phyloP scores from a whole-genome alignment of 805 yeast genomes.

The Sugiyamaella chiloensis region DNA sequence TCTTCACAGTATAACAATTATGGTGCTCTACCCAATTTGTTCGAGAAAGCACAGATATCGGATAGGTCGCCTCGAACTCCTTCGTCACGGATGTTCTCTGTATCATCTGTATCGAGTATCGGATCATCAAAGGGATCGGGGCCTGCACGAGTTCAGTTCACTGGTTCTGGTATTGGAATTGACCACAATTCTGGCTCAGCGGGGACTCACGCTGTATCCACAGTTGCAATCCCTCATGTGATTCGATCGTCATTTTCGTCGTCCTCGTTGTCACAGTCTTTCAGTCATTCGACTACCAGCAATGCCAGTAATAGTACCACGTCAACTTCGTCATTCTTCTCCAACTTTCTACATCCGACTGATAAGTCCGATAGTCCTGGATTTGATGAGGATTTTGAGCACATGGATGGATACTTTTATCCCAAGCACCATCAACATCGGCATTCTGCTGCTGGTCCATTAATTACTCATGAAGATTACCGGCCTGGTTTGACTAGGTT shows the following conservation, averaged over 20 bases:
- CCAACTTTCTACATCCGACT: not conserved
- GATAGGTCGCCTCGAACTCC: not conserved
- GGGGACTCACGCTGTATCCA: conserved; percentile 2
- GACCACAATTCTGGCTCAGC: conserved; percentile 6
- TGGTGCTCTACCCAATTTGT: too few relatives aligned
- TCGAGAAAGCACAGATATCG: not conserved
- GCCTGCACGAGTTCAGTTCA: conserved; percentile 9
- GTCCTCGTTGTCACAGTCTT: conserved; percentile 22
- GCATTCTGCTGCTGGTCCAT: not conserved
- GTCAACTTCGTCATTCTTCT: not conserved
- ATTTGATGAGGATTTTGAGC: not conserved
- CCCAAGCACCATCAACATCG: not conserved
- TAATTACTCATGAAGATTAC: too few relatives aligned
- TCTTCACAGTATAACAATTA: too few relatives aligned
- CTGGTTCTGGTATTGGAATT: conserved; percentile 26
- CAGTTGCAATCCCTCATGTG: conserved; percentile 27
- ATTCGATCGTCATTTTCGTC: conserved; percentile 23
- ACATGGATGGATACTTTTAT: not conserved
- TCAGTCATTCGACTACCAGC: conserved; percentile 2
- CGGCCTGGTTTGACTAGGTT: not conserved
- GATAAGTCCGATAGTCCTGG: not conserved
- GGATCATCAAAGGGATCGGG: conserved; percentile 9
- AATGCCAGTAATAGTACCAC: not conserved
- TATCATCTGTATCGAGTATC: conserved; percentile 1
- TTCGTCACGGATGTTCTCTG: conserved; percentile 1